phyloP scores from a whole-genome alignment of 2,329 filamentous ascomycete species.

The Fusarium fracticaudum region DNA sequence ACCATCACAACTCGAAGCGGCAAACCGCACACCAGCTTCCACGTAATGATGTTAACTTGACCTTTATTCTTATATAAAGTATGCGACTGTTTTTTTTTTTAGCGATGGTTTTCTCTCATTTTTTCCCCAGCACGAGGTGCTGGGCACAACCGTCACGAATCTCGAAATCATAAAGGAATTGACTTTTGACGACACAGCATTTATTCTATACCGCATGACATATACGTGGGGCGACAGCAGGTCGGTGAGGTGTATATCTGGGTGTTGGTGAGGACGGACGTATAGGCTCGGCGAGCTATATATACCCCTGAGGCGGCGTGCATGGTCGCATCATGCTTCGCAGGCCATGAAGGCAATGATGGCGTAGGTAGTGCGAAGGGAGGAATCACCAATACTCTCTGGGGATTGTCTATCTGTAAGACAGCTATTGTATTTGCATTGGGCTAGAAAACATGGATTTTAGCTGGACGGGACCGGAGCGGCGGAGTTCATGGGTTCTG shows the following conservation, averaged over 20 bases:
- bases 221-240: conserved; percentile 26
- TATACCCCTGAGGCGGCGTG: conserved; percentile 30
- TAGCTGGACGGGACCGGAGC: conserved; percentile 45
- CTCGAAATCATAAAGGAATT: conserved; percentile 38
- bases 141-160: conserved; percentile 43
- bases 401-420: conserved; percentile 34
- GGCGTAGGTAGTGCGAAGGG: conserved; percentile 4
- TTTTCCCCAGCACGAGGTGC: conserved; percentile 19
- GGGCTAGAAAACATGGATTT: conserved; percentile 42
- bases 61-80: conserved; percentile 32
- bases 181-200: conserved; percentile 43
- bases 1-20: conserved; percentile 60
- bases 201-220: conserved; percentile 35
- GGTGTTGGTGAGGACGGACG: conserved; percentile 19
- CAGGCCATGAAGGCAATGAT: conserved; percentile 16
- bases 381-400: conserved; percentile 24
- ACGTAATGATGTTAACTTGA: conserved; percentile 21
- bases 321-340: not conserved
- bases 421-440: conserved; percentile 41
- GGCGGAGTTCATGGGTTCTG: conserved; percentile 48
- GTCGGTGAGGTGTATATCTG: conserved; percentile 7
- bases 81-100: conserved; percentile 34
- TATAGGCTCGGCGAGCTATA: conserved; percentile 33
- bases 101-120: conserved; percentile 48
- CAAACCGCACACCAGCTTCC: conserved; percentile 44